These are phyloP conservation scores for Evernia prunastri DNA, from an alignment of 495 filamentous ascomycete genomes.

Conservation along the genomic window DNA sequence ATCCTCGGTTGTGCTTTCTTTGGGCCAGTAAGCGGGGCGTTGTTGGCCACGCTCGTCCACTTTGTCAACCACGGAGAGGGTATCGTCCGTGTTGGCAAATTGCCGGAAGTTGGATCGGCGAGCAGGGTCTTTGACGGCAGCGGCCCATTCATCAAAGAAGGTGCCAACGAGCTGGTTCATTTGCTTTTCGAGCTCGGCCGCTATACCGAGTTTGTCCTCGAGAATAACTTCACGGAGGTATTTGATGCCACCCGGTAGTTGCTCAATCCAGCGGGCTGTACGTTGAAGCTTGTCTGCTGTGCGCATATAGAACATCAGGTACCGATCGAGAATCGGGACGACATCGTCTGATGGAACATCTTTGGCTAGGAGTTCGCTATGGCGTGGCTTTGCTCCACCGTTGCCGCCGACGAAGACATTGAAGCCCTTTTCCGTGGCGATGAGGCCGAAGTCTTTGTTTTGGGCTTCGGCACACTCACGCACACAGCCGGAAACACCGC, in stretches of 20 bases:
- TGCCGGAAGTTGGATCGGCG: conserved; percentile 71
- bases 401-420: conserved; percentile 94
- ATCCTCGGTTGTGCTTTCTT: conserved; percentile 59
- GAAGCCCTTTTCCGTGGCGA: conserved; percentile 91
- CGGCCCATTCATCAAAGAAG: conserved; percentile 97
- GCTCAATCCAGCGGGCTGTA: conserved; percentile 89
- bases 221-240: conserved; percentile 82
- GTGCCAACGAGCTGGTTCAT: conserved; percentile 83
- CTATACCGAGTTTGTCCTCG: conserved; percentile 84
- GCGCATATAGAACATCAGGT: conserved; percentile 93
- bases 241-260: conserved; percentile 75
- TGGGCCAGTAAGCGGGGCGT: conserved; percentile 80
- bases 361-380: conserved; percentile 83
- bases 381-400: conserved; percentile 80
- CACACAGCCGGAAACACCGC: conserved; percentile 85
- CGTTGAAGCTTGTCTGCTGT: conserved; percentile 93
- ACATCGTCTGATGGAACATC: conserved; percentile 84
- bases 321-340: conserved; percentile 81
- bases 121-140: conserved; percentile 65
- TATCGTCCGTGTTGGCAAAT: conserved; percentile 80
- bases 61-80: conserved; percentile 61
- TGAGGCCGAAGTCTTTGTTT: conserved; percentile 93
- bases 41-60: conserved; percentile 68
- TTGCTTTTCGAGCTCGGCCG: conserved; percentile 76
- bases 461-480: conserved; percentile 94